These are phyloP conservation scores for Podaxis carcinomalis DNA, from an alignment of 768 basidiomycete genomes.

Conservation along the genomic window DNA sequence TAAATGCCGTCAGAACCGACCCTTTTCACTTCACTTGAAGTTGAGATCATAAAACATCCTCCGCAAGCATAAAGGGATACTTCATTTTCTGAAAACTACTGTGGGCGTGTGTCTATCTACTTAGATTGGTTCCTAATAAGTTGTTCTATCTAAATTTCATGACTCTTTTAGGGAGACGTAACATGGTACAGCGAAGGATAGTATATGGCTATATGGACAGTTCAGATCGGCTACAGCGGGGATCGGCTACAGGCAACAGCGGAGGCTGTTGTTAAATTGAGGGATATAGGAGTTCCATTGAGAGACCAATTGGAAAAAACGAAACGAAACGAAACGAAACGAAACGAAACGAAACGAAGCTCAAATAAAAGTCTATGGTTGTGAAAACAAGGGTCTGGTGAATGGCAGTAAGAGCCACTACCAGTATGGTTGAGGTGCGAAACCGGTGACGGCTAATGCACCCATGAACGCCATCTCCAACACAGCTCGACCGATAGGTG, in stretches of 20 bases:
- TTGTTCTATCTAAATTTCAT: not conserved
- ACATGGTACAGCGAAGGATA: constrained; percentile 3
- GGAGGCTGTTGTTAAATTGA: not conserved
- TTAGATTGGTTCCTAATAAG: not conserved
- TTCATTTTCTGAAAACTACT: not conserved
- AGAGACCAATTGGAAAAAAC: not conserved
- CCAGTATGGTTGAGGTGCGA: constrained; percentile 25
- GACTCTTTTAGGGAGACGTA: not conserved
- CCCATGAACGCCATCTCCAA: constrained; percentile 57
- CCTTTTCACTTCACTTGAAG: not conserved
- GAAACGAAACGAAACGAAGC: not conserved
- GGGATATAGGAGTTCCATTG: not conserved
- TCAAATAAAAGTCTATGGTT: not conserved
- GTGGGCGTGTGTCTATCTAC: not conserved
- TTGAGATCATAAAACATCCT: not conserved
- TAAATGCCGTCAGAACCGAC: not conserved
- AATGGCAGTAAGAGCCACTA: constrained; percentile 6
- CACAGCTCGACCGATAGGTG: constrained; percentile 49
- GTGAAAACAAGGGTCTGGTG: not conserved
- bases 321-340: not conserved
- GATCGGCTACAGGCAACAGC: not conserved
- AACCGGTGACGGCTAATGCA: constrained; percentile 48
- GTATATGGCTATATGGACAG: constrained; percentile 4
- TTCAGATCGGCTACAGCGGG: constrained; percentile 1
- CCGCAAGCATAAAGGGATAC: not conserved